Percentiles rank a stretch among this genome's conserved stretches.
phyloP scores from a whole-genome alignment of 1,139 yeast species.

The Meyerozyma athensensis region DNA sequence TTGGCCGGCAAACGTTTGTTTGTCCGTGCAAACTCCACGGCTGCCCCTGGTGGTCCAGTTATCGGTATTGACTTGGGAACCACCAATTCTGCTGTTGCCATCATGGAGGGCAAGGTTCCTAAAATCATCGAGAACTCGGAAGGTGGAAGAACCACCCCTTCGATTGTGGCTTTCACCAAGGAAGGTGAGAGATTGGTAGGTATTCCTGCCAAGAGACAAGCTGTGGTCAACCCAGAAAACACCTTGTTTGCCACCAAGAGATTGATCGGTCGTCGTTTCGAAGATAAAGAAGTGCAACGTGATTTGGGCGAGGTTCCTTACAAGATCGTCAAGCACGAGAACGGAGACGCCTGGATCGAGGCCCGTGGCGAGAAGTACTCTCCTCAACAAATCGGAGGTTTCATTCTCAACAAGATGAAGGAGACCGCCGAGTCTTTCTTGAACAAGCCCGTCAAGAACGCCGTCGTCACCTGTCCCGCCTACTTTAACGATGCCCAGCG shows the following conservation, averaged over 20 bases:
- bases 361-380: constrained; percentile 92
- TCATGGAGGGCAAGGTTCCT: constrained; percentile 96
- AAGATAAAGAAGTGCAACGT: constrained; percentile 93
- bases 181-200: constrained; percentile 92
- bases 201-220: constrained; percentile 98
- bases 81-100: constrained; percentile 98
- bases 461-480: constrained; percentile 97
- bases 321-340: constrained; percentile 91
- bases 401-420: constrained; percentile 92
- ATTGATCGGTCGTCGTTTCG: constrained; percentile 96
- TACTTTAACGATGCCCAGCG: constrained; percentile 98
- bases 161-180: constrained; percentile 96
- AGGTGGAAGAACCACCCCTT: constrained; percentile 98
- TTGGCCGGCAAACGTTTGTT: constrained; percentile 39
- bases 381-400: constrained; percentile 97
- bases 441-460: constrained; percentile 80
- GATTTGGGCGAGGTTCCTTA: constrained; percentile 95
- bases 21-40: constrained; percentile 51
- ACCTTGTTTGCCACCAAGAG: constrained; percentile 98
- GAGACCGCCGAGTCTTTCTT: constrained; percentile 93
- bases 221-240: constrained; percentile 97
- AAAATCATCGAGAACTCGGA: constrained; percentile 96
- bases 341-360: constrained; percentile 99
- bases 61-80: constrained; percentile 99
- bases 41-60: constrained; percentile 66